Evolutionary conservation across 352 stramenopile genomes (phyloP).

Genomic region (Globisporangium emineosum): DNA sequence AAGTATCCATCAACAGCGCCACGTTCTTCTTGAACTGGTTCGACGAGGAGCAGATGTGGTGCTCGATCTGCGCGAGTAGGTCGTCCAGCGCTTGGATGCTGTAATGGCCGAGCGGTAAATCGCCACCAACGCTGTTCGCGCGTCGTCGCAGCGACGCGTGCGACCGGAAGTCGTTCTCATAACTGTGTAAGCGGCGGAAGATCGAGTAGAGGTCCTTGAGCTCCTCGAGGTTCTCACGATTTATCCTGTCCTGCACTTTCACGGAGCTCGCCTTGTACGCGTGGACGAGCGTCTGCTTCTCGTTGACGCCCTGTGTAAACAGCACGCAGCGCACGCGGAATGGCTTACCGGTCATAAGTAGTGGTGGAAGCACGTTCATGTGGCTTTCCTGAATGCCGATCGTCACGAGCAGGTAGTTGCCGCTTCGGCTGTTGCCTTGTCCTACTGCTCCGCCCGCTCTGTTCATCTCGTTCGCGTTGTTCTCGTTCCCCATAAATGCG

Average conservation of each 20-base stretch:
- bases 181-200: constrained; percentile 42
- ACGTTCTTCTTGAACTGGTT: constrained; percentile 85
- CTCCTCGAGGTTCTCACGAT: constrained; percentile 75
- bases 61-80: constrained; percentile 63
- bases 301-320: constrained; percentile 82
- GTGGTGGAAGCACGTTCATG: constrained; percentile 45
- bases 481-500: constrained; percentile 17
- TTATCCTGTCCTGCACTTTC: constrained; percentile 77
- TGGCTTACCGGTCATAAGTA: constrained; percentile 40
- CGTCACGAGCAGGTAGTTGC: constrained; percentile 52
- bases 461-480: constrained; percentile 10
- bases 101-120: constrained; percentile 19
- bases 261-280: constrained; percentile 72
- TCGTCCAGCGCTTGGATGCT: constrained; percentile 62
- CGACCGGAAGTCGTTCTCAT: constrained; percentile 23
- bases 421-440: constrained; percentile 9
- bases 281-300: constrained; percentile 83
- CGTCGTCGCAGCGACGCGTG: constrained; percentile 11
- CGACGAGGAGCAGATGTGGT: constrained; percentile 62
- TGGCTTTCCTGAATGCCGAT: constrained; percentile 57
- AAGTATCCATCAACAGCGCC: constrained; percentile 72
- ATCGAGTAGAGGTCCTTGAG: constrained; percentile 58
- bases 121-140: constrained; percentile 16
- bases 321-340: constrained; percentile 65
- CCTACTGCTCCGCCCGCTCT: constrained; percentile 8